phyloP scores from a whole-genome alignment of 73 alveolate species.

The Effrenium voratum region DNA sequence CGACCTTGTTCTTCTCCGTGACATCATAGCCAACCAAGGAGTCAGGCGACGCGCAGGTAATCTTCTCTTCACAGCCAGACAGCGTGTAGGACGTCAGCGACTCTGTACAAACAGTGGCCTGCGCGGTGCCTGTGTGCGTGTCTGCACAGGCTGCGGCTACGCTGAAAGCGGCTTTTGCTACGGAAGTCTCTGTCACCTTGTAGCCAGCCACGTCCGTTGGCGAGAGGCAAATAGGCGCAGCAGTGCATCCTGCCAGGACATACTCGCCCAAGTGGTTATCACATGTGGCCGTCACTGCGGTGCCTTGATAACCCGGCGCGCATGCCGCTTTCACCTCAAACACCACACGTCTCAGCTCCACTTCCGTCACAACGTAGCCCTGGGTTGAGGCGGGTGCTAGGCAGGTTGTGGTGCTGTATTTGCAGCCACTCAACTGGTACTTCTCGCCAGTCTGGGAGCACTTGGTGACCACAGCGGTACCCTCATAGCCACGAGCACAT shows the following conservation, averaged over 20 bases:
- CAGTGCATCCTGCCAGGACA: background rate
- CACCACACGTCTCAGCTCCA: background rate
- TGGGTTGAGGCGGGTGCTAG: background rate
- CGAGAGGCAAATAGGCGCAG: background rate
- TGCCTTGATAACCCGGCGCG: conserved; percentile 23
- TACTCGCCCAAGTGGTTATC: background rate
- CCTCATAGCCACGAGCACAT: background rate
- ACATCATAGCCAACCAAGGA: background rate
- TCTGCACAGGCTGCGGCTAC: too few species aligned
- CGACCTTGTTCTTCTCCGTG: too few species aligned
- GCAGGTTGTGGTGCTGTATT: background rate
- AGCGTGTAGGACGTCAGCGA: conserved; percentile 23
- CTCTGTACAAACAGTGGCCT: background rate
- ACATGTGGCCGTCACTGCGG: background rate
- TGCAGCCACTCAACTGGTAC: conserved; percentile 1
- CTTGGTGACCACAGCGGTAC: background rate
- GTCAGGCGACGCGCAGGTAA: background rate
- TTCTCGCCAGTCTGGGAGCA: background rate
- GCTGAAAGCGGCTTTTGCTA: background rate
- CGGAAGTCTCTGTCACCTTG: conserved; percentile 2
- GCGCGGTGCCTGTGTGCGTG: background rate
- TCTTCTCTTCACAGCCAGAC: conserved; percentile 19
- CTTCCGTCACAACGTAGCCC: conserved; percentile 7
- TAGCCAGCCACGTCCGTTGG: conserved; percentile 12
- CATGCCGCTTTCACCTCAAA: conserved; percentile 45